Evolutionary conservation across 805 yeast species (phyloP).

Genomic region (Wickerhamiella vanderwaltii): DNA sequence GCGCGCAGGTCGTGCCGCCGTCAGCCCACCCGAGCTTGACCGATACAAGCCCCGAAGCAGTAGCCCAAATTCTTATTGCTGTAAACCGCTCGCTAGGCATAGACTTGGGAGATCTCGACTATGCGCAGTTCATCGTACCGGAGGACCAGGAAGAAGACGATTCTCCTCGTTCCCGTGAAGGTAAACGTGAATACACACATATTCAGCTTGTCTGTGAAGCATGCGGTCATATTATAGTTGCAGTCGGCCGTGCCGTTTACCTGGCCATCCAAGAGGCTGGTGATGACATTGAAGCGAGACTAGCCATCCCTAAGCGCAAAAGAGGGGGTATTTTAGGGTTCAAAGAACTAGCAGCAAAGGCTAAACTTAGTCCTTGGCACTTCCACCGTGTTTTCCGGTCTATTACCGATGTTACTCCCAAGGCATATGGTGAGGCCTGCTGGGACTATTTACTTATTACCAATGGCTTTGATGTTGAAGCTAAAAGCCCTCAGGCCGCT

Average conservation of each 20-base stretch:
- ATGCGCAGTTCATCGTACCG: slow-evolving; percentile 16
- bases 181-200: slow-evolving; percentile 31
- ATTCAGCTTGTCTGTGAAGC: slow-evolving; percentile 60
- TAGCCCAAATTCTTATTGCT: slow-evolving; percentile 6
- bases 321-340: slow-evolving; percentile 39
- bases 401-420: slow-evolving; percentile 78
- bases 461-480: slow-evolving; percentile 21
- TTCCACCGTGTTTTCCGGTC: slow-evolving; percentile 82
- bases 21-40: background rate
- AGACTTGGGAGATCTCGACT: slow-evolving; percentile 20
- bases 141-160: slow-evolving; percentile 12
- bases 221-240: slow-evolving; percentile 70
- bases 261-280: slow-evolving; percentile 23
- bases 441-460: slow-evolving; percentile 28
- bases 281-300: slow-evolving; percentile 18
- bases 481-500: slow-evolving; percentile 11
- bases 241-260: slow-evolving; percentile 45
- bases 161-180: slow-evolving; percentile 6
- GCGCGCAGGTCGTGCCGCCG: background rate
- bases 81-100: slow-evolving; percentile 20
- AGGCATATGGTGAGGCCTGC: slow-evolving; percentile 78
- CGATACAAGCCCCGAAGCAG: slow-evolving; percentile 1
- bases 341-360: slow-evolving; percentile 76
- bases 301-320: slow-evolving; percentile 25
- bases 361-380: slow-evolving; percentile 82